A percentile compares a stretch with the other conserved stretches of the same genome.
phyloP scores from a whole-genome alignment of 306 rosid genomes.

The Malus asiatica region DNA sequence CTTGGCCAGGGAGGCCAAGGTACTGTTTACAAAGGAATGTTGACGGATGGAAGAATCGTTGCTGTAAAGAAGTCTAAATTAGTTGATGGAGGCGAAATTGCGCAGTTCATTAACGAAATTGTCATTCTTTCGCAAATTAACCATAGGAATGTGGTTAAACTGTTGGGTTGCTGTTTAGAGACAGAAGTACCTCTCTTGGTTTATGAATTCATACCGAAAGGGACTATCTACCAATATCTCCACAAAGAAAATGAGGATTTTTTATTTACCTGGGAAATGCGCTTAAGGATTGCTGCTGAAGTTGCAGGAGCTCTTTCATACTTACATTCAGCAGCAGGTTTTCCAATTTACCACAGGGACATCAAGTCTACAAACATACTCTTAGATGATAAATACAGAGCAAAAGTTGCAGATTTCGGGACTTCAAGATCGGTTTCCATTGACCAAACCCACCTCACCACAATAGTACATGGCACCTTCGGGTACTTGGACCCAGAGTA shows the following conservation, averaged over 20 bases:
- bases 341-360: slow-evolving; percentile 20
- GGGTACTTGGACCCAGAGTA: slow-evolving; percentile 27
- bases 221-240: slow-evolving; percentile 1
- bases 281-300: background rate
- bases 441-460: slow-evolving; percentile 22
- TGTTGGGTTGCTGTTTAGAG: slow-evolving; percentile 9
- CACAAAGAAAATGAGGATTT: background rate
- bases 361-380: slow-evolving; percentile 20
- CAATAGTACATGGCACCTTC: slow-evolving; percentile 14
- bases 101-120: slow-evolving; percentile 6
- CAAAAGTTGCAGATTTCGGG: slow-evolving; percentile 22
- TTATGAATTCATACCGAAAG: slow-evolving; percentile 7
- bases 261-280: background rate
- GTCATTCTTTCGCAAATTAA: slow-evolving; percentile 11
- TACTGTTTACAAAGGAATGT: background rate
- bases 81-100: background rate
- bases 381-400: slow-evolving; percentile 19
- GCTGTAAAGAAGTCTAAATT: slow-evolving; percentile 15
- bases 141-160: slow-evolving; percentile 7
- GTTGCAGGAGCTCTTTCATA: slow-evolving; percentile 6
- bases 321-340: slow-evolving; percentile 11
- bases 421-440: slow-evolving; percentile 16
- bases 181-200: slow-evolving; percentile 10
- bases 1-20: slow-evolving; percentile 19
- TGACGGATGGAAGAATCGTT: slow-evolving; percentile 11